These are phyloP conservation scores for Panellus pusillus DNA, from an alignment of 768 basidiomycete species.

Conservation along the genomic window DNA sequence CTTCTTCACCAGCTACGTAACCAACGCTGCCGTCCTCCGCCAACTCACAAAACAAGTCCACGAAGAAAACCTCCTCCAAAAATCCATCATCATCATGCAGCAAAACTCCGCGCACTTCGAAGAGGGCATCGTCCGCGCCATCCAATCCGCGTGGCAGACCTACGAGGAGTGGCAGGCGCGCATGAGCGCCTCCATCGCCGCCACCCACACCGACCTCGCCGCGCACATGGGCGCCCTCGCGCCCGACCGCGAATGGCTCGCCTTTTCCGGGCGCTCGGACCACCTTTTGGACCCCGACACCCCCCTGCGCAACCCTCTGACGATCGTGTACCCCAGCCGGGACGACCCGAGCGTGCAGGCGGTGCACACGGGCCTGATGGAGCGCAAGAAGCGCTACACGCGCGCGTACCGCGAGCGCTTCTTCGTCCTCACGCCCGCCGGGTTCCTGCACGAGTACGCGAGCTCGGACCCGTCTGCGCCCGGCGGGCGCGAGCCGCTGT, in stretches of 20 bases:
- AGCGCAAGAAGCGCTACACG: slow-evolving; percentile 96
- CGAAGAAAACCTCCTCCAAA: slow-evolving; percentile 97
- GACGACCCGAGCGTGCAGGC: slow-evolving; percentile 84
- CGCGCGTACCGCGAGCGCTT: slow-evolving; percentile 81
- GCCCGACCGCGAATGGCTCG: slow-evolving; percentile 93
- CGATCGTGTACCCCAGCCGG: slow-evolving; percentile 85
- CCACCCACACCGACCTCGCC: slow-evolving; percentile 72
- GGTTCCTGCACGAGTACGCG: slow-evolving; percentile 91
- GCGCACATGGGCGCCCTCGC: slow-evolving; percentile 74
- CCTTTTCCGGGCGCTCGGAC: slow-evolving; percentile 89
- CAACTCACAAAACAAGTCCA: slow-evolving; percentile 92
- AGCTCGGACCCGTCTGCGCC: slow-evolving; percentile 66
- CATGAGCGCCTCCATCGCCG: slow-evolving; percentile 69
- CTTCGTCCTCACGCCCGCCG: slow-evolving; percentile 92
- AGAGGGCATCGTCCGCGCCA: slow-evolving; percentile 90
- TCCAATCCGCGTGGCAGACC: slow-evolving; percentile 97
- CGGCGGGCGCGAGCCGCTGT: slow-evolving; percentile 61
- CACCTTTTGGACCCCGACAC: slow-evolving; percentile 97
- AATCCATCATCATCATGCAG: slow-evolving; percentile 97
- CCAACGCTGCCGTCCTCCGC: slow-evolving; percentile 68
- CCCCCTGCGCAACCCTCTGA: slow-evolving; percentile 76
- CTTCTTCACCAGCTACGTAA: slow-evolving; percentile 48
- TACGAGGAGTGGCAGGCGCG: slow-evolving; percentile 94
- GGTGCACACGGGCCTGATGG: slow-evolving; percentile 87
- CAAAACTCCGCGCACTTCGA: slow-evolving; percentile 97